A percentile compares a stretch with the other conserved stretches of the same genome.
Conservation (phyloP, 2,329 filamentous ascomycete genomes). For the Pseudogymnoascus sp. region DNA sequence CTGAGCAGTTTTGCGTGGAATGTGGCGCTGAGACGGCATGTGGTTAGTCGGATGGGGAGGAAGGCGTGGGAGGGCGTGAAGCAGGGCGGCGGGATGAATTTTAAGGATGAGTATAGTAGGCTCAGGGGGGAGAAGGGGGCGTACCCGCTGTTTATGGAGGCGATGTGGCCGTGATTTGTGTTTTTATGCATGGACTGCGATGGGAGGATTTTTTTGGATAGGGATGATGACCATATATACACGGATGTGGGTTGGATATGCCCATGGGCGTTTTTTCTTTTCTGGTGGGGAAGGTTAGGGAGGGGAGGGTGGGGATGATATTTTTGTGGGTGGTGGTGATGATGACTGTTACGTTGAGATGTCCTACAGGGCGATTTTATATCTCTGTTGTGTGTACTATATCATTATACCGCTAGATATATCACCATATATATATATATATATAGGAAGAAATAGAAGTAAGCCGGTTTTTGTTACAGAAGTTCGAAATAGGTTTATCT, state of each 20-base stretch:
- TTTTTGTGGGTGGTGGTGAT: neutral
- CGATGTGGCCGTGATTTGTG: constrained; percentile 18
- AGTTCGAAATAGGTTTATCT: neutral
- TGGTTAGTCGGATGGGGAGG: constrained; percentile 12
- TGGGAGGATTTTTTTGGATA: neutral
- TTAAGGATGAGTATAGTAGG: constrained; percentile 14
- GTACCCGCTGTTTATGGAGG: constrained; percentile 14
- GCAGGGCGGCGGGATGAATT: constrained; percentile 6
- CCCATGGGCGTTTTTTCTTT: neutral
- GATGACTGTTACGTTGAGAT: constrained; percentile 4
- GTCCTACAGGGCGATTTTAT: neutral
- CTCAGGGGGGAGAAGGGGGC: constrained; percentile 14
- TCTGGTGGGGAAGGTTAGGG: neutral
- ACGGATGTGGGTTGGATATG: neutral
- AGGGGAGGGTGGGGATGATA: neutral
- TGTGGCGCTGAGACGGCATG: constrained; percentile 34
- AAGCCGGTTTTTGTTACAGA: neutral
- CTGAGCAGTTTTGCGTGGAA: constrained; percentile 39
- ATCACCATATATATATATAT: neutral
- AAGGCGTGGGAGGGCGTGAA: constrained; percentile 7
- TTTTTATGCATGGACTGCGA: neutral
- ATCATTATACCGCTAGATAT: neutral
- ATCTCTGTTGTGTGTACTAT: neutral
- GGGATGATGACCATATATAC: constrained; percentile 26
- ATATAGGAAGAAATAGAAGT: neutral